Evolutionary conservation across 495 filamentous ascomycete species (phyloP).

Genomic region (Chaetomium fimeti): DNA sequence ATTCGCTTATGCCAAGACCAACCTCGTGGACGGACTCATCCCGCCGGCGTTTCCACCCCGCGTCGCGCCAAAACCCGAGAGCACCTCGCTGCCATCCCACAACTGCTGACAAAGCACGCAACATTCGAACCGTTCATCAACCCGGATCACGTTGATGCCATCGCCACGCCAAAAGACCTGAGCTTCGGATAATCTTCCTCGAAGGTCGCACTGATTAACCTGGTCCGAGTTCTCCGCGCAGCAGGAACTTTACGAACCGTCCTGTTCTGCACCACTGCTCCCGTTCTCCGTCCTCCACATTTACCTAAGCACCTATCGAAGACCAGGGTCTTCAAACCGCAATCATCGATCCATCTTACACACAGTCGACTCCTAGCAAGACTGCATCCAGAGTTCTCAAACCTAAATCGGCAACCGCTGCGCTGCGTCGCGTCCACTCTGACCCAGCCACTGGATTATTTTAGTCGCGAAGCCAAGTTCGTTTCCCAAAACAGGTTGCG

Average conservation of each 20-base stretch:
- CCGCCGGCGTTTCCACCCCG: neutral
- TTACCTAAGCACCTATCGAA: neutral
- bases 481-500: neutral
- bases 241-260: neutral
- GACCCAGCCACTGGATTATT: constrained; percentile 10
- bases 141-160: neutral
- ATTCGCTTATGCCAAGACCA: neutral
- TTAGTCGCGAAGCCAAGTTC: neutral
- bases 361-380: neutral
- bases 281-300: neutral
- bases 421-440: neutral
- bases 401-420: neutral
- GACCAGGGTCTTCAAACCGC: neutral
- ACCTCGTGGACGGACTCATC: neutral
- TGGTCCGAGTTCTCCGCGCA: neutral
- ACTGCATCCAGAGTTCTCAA: too few relatives aligned
- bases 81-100: neutral
- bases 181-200: neutral
- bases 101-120: constrained; percentile 17
- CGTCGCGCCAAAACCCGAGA: neutral
- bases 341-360: neutral
- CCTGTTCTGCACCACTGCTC: neutral
- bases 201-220: neutral
- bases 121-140: neutral
- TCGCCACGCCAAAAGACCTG: neutral